Conservation (phyloP, 768 basidiomycete genomes). For the Coprinopsis cinerea region DNA sequence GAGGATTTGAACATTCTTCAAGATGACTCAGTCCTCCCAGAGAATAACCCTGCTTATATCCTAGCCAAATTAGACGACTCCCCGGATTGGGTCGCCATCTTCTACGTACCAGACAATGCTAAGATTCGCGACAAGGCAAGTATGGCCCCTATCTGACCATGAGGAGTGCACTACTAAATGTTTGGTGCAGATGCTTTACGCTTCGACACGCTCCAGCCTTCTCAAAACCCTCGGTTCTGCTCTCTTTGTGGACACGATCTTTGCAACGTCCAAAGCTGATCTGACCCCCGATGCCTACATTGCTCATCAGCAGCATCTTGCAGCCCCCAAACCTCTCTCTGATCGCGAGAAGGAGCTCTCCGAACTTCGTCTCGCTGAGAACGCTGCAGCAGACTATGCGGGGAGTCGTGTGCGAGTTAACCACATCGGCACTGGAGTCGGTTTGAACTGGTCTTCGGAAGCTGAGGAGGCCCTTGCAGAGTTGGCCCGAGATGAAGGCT, state of each 20-base stretch:
- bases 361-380: constrained; percentile 72
- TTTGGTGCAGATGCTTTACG: constrained; percentile 82
- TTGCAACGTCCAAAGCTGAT: constrained; percentile 69
- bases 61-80: constrained; percentile 58
- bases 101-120: constrained; percentile 79
- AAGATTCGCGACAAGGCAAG: constrained; percentile 76
- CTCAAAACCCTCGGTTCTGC: constrained; percentile 70
- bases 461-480: constrained; percentile 57
- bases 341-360: constrained; percentile 78
- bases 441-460: constrained; percentile 62
- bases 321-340: constrained; percentile 79
- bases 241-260: constrained; percentile 67
- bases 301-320: constrained; percentile 62
- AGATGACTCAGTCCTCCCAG: constrained; percentile 43
- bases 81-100: constrained; percentile 66
- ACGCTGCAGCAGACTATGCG: constrained; percentile 40
- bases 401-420: constrained; percentile 51
- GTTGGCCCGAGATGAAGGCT: constrained; percentile 45
- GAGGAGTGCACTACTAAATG: background rate
- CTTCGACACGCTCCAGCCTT: constrained; percentile 66
- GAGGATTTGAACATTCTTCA: constrained; percentile 58
- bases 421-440: constrained; percentile 55
- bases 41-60: constrained; percentile 67
- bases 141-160: background rate
- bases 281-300: constrained; percentile 65